phyloP scores from a whole-genome alignment of 1,284 basidiomycete genomes.

The Phlebopus sp. region DNA sequence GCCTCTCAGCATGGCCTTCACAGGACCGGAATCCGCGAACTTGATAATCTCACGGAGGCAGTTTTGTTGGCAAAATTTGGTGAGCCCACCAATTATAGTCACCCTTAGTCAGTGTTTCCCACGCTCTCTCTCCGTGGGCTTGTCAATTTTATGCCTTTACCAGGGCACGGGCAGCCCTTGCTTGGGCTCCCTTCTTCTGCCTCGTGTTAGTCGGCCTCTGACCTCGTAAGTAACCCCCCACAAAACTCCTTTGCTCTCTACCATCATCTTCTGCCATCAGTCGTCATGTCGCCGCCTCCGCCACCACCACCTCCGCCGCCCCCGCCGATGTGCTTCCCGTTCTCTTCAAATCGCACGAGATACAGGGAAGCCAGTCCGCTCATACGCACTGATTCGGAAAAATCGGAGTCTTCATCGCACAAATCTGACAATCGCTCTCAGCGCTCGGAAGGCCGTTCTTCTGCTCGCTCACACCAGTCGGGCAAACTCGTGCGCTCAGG shows the following conservation, averaged over 20 bases:
- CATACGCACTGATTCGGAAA: slow-evolving; percentile 32
- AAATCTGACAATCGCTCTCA: slow-evolving; percentile 30
- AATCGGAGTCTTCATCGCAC: slow-evolving; percentile 28
- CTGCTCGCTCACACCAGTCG: slow-evolving; percentile 25
- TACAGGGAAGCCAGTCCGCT: slow-evolving; percentile 32
- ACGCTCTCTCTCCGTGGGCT: slow-evolving; percentile 2
- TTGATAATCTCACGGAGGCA: slow-evolving; percentile 15
- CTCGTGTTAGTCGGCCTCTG: slow-evolving; percentile 26
- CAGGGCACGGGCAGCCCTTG: slow-evolving; percentile 9
- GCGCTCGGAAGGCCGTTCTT: slow-evolving; percentile 21
- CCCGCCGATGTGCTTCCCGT: slow-evolving; percentile 57
- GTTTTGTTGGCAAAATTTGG: slow-evolving; percentile 12
- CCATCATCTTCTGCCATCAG: slow-evolving; percentile 19
- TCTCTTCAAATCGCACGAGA: slow-evolving; percentile 33
- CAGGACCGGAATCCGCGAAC: slow-evolving; percentile 7
- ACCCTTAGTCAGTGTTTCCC: slow-evolving; percentile 26
- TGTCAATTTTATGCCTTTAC: slow-evolving; percentile 26
- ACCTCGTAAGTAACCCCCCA: slow-evolving; percentile 13
- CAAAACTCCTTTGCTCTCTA: slow-evolving; percentile 17
- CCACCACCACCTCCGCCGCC: slow-evolving; percentile 46
- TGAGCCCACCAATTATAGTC: slow-evolving; percentile 13
- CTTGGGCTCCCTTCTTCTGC: slow-evolving; percentile 11
- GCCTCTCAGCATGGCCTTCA: too few species aligned
- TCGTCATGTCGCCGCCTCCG: slow-evolving; percentile 36
- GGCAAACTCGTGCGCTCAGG: slow-evolving; percentile 30